These are phyloP conservation scores for Botrytis galanthina DNA, from an alignment of 2,329 filamentous ascomycete genomes.

Conservation along the genomic window DNA sequence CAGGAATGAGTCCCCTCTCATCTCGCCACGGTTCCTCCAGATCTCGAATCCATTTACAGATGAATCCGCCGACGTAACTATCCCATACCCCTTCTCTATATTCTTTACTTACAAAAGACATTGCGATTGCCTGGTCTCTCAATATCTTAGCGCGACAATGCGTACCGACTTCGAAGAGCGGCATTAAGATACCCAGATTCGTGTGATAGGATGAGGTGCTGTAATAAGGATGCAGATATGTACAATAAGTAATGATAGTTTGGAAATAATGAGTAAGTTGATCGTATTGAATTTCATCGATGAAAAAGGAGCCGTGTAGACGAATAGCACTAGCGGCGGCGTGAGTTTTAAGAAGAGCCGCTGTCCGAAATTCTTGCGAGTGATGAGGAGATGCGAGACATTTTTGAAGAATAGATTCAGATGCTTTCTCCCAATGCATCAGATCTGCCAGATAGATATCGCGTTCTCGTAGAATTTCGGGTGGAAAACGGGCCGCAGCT, in stretches of 20 bases:
- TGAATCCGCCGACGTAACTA: constrained; percentile 7
- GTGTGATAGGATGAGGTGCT: constrained; percentile 19
- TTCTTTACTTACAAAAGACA: constrained; percentile 15
- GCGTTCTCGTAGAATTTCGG: neutral
- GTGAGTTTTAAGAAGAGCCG: constrained; percentile 20
- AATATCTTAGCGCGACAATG: constrained; percentile 20
- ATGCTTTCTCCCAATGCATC: neutral
- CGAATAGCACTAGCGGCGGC: constrained; percentile 16
- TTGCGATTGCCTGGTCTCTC: constrained; percentile 20
- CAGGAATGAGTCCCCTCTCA: constrained; percentile 2
- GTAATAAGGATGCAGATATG: constrained; percentile 15
- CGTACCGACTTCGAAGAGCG: constrained; percentile 21
- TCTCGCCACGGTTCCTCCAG: constrained; percentile 23
- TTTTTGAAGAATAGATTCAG: neutral
- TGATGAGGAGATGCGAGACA: neutral
- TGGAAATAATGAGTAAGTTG: constrained; percentile 18
- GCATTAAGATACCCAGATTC: constrained; percentile 24
- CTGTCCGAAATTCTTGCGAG: constrained; percentile 18
- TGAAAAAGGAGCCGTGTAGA: constrained; percentile 14
- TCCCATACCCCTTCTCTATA: constrained; percentile 27
- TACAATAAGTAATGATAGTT: constrained; percentile 13
- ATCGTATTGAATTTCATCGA: constrained; percentile 22
- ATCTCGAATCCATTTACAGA: constrained; percentile 19
- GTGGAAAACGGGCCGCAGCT: neutral
- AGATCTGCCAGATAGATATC: neutral